Percentiles rank a stretch among this genome's conserved stretches.
phyloP scores from a whole-genome alignment of 805 yeast species.

The Yarrowia sp. region DNA sequence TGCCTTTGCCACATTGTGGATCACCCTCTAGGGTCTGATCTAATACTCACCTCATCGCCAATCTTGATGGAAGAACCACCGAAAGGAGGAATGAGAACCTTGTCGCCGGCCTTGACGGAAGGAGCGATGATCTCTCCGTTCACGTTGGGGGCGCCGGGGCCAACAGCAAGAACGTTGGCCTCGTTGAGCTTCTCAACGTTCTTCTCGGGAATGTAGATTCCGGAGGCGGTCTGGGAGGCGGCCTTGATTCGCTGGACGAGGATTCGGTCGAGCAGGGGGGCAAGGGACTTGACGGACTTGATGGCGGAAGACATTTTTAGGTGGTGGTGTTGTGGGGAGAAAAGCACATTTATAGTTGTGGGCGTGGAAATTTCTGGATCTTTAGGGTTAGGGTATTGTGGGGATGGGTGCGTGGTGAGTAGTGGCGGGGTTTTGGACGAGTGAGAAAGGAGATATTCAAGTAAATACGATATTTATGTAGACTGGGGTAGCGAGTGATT shows the following conservation, averaged over 20 bases:
- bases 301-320: constrained; percentile 42
- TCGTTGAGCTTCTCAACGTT: constrained; percentile 91
- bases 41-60: constrained; percentile 59
- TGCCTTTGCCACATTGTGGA: neutral
- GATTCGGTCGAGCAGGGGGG: constrained; percentile 93
- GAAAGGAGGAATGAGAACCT: constrained; percentile 87
- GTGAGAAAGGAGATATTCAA: too few species aligned
- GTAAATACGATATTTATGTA: too few species aligned
- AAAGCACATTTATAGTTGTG: constrained; percentile 20
- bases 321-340: constrained; percentile 16
- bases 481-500: too few species aligned
- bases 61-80: constrained; percentile 91
- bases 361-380: constrained; percentile 27
- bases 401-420: too few species aligned
- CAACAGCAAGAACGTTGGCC: constrained; percentile 86
- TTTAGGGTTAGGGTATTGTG: constrained; percentile 15
- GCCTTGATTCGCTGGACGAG: constrained; percentile 94
- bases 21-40: too few species aligned
- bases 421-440: too few species aligned
- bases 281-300: constrained; percentile 81
- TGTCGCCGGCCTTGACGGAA: constrained; percentile 84
- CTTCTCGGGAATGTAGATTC: constrained; percentile 92
- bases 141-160: constrained; percentile 82
- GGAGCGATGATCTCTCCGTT: constrained; percentile 73
- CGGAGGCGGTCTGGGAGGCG: constrained; percentile 85